These are phyloP conservation scores for Blastocladiella emersonii DNA, from an alignment of 371 early-diverging fungal species.

Conservation along the genomic window DNA sequence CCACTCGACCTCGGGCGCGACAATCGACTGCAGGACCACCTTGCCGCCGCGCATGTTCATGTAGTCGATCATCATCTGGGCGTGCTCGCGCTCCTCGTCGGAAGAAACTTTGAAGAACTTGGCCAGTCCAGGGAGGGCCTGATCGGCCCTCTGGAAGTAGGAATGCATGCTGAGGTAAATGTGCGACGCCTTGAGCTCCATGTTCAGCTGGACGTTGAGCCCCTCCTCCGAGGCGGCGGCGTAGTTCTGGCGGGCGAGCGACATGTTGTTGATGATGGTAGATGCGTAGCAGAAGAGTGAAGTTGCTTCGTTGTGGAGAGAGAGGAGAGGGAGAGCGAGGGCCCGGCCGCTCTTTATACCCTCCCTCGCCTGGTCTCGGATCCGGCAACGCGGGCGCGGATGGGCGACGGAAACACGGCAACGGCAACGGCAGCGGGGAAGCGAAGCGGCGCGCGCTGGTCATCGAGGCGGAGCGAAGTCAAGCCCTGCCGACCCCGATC, in stretches of 20 bases:
- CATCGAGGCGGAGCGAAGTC: no score
- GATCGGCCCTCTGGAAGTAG: background rate
- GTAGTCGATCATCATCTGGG: constrained; percentile 41
- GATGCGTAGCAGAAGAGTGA: no score
- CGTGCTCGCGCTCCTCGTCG: constrained; percentile 35
- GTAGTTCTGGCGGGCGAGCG: constrained; percentile 5
- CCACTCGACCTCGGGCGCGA: constrained; percentile 5
- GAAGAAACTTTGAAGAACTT: constrained; percentile 2
- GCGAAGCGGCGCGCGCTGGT: no score
- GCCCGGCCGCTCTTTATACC: no score
- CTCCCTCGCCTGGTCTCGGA: no score
- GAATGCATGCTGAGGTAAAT: constrained; percentile 3
- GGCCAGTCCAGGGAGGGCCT: constrained; percentile 2
- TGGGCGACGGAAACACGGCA: no score
- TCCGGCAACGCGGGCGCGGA: no score
- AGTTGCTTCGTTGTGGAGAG: no score
- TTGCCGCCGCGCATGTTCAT: constrained; percentile 44
- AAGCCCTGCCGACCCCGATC: no score
- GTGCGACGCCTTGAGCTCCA: constrained; percentile 10
- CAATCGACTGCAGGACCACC: constrained; percentile 1
- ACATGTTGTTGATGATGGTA: background rate
- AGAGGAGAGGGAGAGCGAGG: no score
- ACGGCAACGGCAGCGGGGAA: no score
- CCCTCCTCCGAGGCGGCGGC: background rate
- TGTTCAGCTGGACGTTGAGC: constrained; percentile 2